Evolutionary conservation across 106 monocot species (phyloP), one percentile per base, ranked within the genome.

Genomic region (Allium fistulosum): DNA sequence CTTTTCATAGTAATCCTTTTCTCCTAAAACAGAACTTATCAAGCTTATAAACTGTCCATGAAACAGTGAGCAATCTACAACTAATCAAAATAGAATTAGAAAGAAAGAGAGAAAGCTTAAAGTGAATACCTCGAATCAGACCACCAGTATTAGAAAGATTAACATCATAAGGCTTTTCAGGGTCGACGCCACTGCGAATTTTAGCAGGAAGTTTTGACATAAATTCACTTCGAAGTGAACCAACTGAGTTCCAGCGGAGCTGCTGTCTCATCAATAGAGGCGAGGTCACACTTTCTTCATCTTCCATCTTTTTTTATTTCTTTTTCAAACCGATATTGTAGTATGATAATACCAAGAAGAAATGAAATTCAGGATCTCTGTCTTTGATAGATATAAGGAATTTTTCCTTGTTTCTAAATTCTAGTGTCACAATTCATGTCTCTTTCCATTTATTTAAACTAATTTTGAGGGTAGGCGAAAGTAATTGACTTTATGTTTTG

Each of bases 1-100:
- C 52, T 69, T 92, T 68, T 87, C 92, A 66, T 97, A 97, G 75
- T 97, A 92, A 46, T 87, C 82, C 63, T 82, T 97, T 71, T 87
- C 96, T 48, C 86, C 96, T 97, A 69, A 15, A 59, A 37, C 11
- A 15, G 46, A 57, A 17, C 48, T 26, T 48, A 75, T 18, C 8
- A 17, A 47, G 17, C 26, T 16, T 14, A 7, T 15, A 13, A 7
- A 0, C 18, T n/a, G n/a, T 58, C 10, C 3, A 58, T 7, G 15
- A 58, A 58, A 58, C 4, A 22, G 45, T 3, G 17, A 22, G 45
- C 2, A 50, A 15, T 10, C 11, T 10, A 65, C 17, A n/a, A 50
- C 18, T 16, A 9, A 11, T 65, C 8, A 13, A 16, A 50, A 65
- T 17, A 12, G 7, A 62, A 62, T 46, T 11, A 11, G 13, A 11